These are phyloP conservation scores for Cymodocea nodosa DNA, from an alignment of 116 monocot species.

Conservation along the genomic window DNA sequence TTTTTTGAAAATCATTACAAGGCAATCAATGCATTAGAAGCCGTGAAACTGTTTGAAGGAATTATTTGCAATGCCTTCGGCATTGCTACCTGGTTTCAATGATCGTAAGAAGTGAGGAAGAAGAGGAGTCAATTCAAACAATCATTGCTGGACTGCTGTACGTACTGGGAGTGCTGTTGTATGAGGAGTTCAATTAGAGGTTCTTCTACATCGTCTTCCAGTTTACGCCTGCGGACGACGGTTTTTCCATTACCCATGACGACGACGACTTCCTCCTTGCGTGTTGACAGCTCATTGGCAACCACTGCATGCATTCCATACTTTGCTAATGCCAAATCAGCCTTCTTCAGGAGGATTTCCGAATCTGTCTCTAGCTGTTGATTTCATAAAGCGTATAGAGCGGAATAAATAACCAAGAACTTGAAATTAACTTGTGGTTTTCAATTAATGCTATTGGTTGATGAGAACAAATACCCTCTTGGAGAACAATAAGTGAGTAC, in stretches of 20 bases:
- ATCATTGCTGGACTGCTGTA: conserved; percentile 7
- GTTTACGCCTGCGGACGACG: conserved; percentile 19
- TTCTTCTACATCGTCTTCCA: conserved; percentile 52
- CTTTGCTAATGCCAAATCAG: conserved; percentile 51
- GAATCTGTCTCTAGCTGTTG: conserved; percentile 87
- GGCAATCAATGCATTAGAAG: too few species aligned
- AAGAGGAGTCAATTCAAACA: conserved; percentile 1
- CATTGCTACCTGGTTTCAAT: not conserved
- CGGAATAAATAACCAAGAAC: not conserved
- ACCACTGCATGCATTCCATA: conserved; percentile 82
- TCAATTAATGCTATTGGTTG: too few species aligned
- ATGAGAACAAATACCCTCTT: too few species aligned
- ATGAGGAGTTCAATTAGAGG: conserved; percentile 47
- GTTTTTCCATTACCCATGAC: conserved; percentile 35
- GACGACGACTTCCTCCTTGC: conserved; percentile 64
- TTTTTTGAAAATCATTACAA: too few species aligned
- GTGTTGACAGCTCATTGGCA: conserved; percentile 73
- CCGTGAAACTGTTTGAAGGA: too few species aligned
- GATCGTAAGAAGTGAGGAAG: not conserved
- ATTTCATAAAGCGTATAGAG: not conserved
- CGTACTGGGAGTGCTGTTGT: conserved; percentile 40
- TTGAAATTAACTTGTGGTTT: too few species aligned
- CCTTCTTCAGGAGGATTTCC: conserved; percentile 75
- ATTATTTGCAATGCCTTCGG: not conserved
- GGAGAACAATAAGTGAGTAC: too few species aligned